Evolutionary conservation across 495 filamentous ascomycete genomes (phyloP).

Genomic region (Letharia lupina): DNA sequence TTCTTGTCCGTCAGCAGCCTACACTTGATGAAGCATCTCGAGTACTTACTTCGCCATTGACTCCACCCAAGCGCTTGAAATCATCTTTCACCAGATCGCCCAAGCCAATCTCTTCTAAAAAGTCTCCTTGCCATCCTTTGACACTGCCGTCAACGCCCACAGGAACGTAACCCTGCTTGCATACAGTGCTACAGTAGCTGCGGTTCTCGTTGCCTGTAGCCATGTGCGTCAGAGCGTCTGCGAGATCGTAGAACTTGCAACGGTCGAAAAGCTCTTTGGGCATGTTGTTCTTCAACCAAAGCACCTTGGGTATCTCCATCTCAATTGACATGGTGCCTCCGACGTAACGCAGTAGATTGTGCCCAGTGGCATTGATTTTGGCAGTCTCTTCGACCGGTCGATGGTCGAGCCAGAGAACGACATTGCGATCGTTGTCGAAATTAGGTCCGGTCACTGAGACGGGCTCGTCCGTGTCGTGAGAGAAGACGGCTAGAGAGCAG

Average conservation of each 20-base stretch:
- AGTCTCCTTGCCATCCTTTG: constrained; percentile 97
- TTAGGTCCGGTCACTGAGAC: constrained; percentile 80
- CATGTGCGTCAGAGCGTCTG: constrained; percentile 88
- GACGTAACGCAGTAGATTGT: constrained; percentile 90
- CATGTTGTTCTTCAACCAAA: constrained; percentile 98
- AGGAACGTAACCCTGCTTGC: constrained; percentile 92
- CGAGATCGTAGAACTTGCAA: constrained; percentile 94
- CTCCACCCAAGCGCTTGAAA: constrained; percentile 86
- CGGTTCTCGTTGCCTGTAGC: constrained; percentile 90
- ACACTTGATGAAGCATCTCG: constrained; percentile 25
- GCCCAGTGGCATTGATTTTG: constrained; percentile 83
- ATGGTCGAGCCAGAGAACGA: constrained; percentile 90
- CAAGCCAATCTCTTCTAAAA: constrained; percentile 74
- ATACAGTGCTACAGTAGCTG: constrained; percentile 88
- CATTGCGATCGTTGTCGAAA: constrained; percentile 79
- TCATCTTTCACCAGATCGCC: constrained; percentile 72
- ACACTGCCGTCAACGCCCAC: constrained; percentile 94
- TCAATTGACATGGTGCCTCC: constrained; percentile 96
- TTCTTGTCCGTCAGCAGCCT: constrained; percentile 49
- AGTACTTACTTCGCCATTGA: constrained; percentile 81
- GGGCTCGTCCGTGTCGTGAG: constrained; percentile 79
- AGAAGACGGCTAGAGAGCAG: constrained; percentile 87
- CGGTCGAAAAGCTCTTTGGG: constrained; percentile 78
- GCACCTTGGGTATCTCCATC: constrained; percentile 97
- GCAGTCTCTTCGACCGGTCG: constrained; percentile 80